Conservation (phyloP, 495 filamentous ascomycete species). For the Lasiosphaeriaceae sp. region DNA sequence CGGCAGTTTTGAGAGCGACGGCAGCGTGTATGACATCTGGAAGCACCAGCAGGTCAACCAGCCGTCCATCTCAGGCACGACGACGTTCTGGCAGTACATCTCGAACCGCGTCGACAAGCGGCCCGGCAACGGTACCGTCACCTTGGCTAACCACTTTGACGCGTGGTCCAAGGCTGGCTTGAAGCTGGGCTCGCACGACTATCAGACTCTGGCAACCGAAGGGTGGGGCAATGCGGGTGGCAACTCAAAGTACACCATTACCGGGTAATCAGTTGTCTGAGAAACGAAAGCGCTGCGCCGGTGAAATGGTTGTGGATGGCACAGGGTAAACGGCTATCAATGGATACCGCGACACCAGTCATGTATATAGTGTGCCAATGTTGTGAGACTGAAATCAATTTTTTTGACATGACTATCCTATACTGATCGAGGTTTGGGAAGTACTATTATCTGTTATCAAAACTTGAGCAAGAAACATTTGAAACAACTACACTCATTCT, state of each 20-base stretch:
- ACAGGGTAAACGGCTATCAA: too few species aligned
- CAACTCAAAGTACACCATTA: constrained; percentile 24
- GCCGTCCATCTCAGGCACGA: constrained; percentile 53
- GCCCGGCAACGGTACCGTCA: constrained; percentile 37
- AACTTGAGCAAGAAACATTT: too few species aligned
- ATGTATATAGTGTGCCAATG: too few species aligned
- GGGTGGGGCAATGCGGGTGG: constrained; percentile 39
- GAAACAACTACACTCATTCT: too few species aligned
- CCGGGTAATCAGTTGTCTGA: too few species aligned
- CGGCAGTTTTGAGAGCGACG: constrained; percentile 53
- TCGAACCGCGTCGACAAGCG: constrained; percentile 45
- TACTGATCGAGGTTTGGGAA: too few species aligned
- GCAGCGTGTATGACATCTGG: constrained; percentile 56
- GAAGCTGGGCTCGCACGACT: constrained; percentile 50
- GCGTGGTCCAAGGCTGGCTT: constrained; percentile 49
- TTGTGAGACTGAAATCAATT: too few species aligned
- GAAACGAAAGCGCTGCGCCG: too few species aligned
- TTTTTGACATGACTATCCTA: too few species aligned
- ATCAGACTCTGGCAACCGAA: constrained; percentile 55
- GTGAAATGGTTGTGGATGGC: too few species aligned
- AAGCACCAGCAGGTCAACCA: constrained; percentile 48
- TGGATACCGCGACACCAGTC: too few species aligned
- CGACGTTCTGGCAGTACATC: constrained; percentile 60
- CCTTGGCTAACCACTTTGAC: constrained; percentile 53
- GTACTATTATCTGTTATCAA: too few species aligned